Evolutionary conservation across 352 stramenopile species (phyloP), one percentile per base, ranked within the genome.

Genomic region (Phytophthora pluvialis): DNA sequence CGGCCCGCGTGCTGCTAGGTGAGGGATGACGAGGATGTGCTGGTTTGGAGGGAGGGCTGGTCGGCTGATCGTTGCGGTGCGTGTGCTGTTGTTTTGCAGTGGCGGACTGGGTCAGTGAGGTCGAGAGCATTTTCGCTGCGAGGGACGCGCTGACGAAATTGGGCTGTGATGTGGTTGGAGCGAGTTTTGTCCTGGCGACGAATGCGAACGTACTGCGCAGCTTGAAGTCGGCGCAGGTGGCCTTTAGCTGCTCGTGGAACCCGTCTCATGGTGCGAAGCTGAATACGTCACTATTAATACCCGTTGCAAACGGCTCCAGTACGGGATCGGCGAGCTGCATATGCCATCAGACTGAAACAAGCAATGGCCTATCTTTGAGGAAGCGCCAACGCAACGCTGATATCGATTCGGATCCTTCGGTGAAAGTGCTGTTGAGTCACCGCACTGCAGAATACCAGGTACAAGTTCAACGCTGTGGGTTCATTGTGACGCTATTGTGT

Each of bases 371-470:
- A 31, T 56, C 29, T 26, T 57, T 53, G 18, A 71, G 49, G 28
- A 75, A 70, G 31, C 53, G 60, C 15, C 55, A 64, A 51, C 59
- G 50, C 5, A 65, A 33, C 13, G 48, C 42, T 8, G 49, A 69
- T 18, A 62, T 64, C 5, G 64, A 65, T 39, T 54, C 38, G 2
- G 58, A 76, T 47, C 52, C 38, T 9, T 74, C 67, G 3, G 39
- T 64, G 12, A 43, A 58, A 65, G 57, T 75, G 11, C 36, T 54
- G 11, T 29, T 86, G 26, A 71, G 46, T 2, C 68, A 88, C 40
- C 65, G 67, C 12, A 90, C 80, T 3, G 75, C 78, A 6, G 80
- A 91, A 15, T 89, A 91, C 56, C 74, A 89, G 67, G 75, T 86
- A 60, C 42, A 21, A 38, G 39, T 6, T 53, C n/a, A 18, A 60